A percentile compares a stretch with the other conserved stretches of the same genome.
phyloP scores from a whole-genome alignment of 1,284 basidiomycete genomes.

The Ustilago trichophora region DNA sequence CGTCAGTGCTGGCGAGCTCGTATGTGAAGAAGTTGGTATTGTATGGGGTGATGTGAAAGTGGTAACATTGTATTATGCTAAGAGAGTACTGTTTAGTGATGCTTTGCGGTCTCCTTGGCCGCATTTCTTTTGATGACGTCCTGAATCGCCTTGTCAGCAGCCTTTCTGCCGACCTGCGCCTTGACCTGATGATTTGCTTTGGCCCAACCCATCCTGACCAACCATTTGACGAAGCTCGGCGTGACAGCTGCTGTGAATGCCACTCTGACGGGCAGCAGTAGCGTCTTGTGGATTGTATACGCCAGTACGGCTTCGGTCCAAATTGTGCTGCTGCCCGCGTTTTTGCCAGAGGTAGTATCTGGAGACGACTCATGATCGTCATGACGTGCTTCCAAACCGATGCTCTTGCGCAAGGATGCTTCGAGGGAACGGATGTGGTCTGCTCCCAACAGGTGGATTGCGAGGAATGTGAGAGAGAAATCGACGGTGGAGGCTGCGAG shows the following conservation, averaged over 20 bases:
- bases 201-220: slow-evolving; percentile 58
- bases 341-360: too few species aligned
- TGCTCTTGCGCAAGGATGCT: slow-evolving; percentile 68
- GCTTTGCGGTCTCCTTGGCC: slow-evolving; percentile 12
- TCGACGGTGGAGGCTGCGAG: slow-evolving; percentile 51
- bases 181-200: slow-evolving; percentile 45
- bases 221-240: slow-evolving; percentile 76
- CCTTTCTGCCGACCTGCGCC: slow-evolving; percentile 22
- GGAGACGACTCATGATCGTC: too few species aligned
- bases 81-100: too few species aligned
- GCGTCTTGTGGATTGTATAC: slow-evolving; percentile 94
- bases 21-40: too few species aligned
- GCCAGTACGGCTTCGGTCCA: slow-evolving; percentile 92
- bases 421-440: slow-evolving; percentile 82
- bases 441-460: slow-evolving; percentile 86
- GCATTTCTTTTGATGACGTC: slow-evolving; percentile 22
- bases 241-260: slow-evolving; percentile 88
- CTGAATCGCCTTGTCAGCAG: slow-evolving; percentile 31
- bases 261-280: slow-evolving; percentile 87
- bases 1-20: too few species aligned
- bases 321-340: slow-evolving; percentile 67
- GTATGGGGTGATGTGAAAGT: too few species aligned
- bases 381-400: slow-evolving; percentile 59
- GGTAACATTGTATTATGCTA: slow-evolving; percentile 6
- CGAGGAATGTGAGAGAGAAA: slow-evolving; percentile 76